Conservation (phyloP, 1,284 basidiomycete genomes). For the Amylostereum chailletii region DNA sequence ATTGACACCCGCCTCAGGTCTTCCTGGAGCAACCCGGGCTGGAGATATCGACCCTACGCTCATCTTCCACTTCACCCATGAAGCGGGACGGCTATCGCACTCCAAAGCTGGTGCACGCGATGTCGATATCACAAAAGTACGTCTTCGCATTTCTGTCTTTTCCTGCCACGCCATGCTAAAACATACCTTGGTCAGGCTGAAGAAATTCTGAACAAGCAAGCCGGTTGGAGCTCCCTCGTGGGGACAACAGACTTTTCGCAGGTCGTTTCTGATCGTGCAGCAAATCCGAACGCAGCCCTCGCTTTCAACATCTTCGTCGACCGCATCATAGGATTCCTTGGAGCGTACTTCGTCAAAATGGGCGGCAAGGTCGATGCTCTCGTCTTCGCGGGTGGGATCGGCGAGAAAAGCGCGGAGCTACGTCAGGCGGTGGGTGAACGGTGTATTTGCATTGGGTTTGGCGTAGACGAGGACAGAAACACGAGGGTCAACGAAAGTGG, state of each 20-base stretch:
- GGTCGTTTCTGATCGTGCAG: constrained; percentile 34
- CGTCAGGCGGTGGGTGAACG: constrained; percentile 46
- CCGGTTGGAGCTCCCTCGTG: constrained; percentile 67
- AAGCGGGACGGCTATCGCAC: constrained; percentile 47
- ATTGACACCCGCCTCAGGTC: constrained; percentile 66
- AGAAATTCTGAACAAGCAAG: constrained; percentile 67
- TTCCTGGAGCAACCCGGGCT: constrained; percentile 82
- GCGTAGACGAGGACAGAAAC: constrained; percentile 27
- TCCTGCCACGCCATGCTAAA: background rate
- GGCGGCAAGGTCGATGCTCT: constrained; percentile 62
- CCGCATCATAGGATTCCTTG: constrained; percentile 62
- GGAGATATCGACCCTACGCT: constrained; percentile 78
- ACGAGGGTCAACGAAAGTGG: constrained; percentile 32
- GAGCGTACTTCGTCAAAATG: constrained; percentile 69
- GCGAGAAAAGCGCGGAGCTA: constrained; percentile 61
- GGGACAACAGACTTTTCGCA: constrained; percentile 74
- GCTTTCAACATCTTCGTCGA: constrained; percentile 75
- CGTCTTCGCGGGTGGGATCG: constrained; percentile 83
- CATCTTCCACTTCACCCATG: constrained; percentile 78
- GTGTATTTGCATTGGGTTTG: constrained; percentile 54
- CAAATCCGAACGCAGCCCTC: constrained; percentile 27
- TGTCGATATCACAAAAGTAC: constrained; percentile 50
- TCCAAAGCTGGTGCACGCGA: constrained; percentile 36
- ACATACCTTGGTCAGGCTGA: constrained; percentile 51
- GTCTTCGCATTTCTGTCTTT: background rate